Percentiles rank a stretch among this genome's conserved stretches.
Evolutionary conservation across 2,329 filamentous ascomycete species (phyloP).

Genomic region (Neoascochyta sp.): DNA sequence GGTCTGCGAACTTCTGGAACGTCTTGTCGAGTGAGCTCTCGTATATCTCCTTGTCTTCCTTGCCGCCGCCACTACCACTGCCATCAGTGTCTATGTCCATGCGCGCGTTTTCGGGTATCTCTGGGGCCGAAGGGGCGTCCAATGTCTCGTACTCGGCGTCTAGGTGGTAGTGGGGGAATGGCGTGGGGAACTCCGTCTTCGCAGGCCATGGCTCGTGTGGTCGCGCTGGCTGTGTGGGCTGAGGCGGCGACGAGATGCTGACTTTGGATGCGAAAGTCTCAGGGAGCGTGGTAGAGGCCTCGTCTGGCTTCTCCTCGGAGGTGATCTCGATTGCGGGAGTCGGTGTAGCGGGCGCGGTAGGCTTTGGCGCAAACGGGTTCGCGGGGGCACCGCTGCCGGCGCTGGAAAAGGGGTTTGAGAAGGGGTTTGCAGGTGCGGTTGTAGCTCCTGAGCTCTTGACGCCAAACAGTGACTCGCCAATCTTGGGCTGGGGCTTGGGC

Average conservation of each 20-base stretch:
- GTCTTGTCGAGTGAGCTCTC: conserved; percentile 49
- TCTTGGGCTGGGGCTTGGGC: conserved; percentile 42
- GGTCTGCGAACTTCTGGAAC: conserved; percentile 52
- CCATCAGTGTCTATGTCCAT: conserved; percentile 39
- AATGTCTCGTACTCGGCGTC: conserved; percentile 93
- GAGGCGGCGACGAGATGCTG: conserved; percentile 47
- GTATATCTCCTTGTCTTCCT: conserved; percentile 48
- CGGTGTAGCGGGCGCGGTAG: conserved; percentile 27
- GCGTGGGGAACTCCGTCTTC: conserved; percentile 58
- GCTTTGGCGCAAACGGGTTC: conserved; percentile 54
- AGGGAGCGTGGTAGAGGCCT: conserved; percentile 55
- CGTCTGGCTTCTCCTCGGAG: conserved; percentile 18
- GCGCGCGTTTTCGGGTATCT: conserved; percentile 48
- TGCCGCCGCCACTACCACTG: conserved; percentile 29
- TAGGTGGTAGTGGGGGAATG: conserved; percentile 73
- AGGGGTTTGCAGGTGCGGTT: conserved; percentile 25
- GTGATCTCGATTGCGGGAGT: conserved; percentile 15
- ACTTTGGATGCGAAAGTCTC: conserved; percentile 73
- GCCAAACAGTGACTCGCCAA: conserved; percentile 70
- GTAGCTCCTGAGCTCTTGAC: conserved; percentile 45
- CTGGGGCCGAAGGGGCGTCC: conserved; percentile 53
- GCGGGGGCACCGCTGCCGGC: conserved; percentile 35
- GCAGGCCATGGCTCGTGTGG: conserved; percentile 73
- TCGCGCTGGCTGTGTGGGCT: conserved; percentile 30
- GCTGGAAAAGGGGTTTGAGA: conserved; percentile 59